Evolutionary conservation across 495 filamentous ascomycete species (phyloP), one percentile per base, ranked within the genome.

Genomic region (Aspergillus panamensis): DNA sequence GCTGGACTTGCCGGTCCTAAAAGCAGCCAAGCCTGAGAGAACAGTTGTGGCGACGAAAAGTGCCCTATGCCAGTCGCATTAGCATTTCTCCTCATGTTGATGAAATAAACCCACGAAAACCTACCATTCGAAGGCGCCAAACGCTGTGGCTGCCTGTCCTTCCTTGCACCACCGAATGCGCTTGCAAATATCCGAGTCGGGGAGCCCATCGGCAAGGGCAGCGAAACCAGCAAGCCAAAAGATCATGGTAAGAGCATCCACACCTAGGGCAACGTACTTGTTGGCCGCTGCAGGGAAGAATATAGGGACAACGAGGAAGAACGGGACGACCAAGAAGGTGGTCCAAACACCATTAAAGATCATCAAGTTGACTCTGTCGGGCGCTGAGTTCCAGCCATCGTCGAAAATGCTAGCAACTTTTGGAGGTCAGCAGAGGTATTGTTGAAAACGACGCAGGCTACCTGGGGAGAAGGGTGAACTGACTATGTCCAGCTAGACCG

Each of bases 151-250:
- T 9, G 80, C 83, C 61, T 80, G 78, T 29, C 80, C 69, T 3
- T 75, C 71, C 12, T 59, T 64, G 58, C 85, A 87, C 9, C 73
- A 69, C 33, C 69, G 69, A 5, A 19, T 12, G 13, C 73, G 76
- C 9, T 65, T 66, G 54, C 84, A 87, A 42, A 66, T 60, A 1
- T 48, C 49, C 6, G 82, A 55, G 5, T 79, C 66, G 16, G 77
- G 80, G 44, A 88, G 68, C 55, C 78, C 76, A 4, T 83, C 85
- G 2, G 84, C 89, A 2, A 91, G 65, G 0, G 89, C 89, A 66
- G 95, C 85, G 58, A 88, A 88, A 25, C 89, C 90, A 0, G 86
- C 84, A 67, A 96, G 91, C 91, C 91, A 95, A 77, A 93, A 92
- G 37, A 92, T 79, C 77, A 84, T 86, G n/a, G 90, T 92, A 12